Evolutionary conservation across 2,329 filamentous ascomycete genomes (phyloP), one percentile per base, ranked within the genome.

Genomic region (Phialocephala sp.): DNA sequence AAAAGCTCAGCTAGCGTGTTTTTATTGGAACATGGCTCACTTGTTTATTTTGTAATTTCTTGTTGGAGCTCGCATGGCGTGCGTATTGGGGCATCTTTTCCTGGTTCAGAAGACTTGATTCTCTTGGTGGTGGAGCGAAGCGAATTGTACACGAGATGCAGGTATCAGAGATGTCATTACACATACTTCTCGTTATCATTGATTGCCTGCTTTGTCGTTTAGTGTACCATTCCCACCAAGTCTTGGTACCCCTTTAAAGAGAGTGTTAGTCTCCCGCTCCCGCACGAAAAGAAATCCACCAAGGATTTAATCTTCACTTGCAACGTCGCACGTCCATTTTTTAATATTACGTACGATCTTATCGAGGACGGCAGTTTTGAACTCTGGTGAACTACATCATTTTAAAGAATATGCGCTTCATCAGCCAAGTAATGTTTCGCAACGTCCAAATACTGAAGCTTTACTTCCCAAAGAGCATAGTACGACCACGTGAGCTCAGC

Each of bases 111-210:
- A 56, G 58, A 60, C 57, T 63, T 54, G 57, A 39, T 22, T 32
- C 47, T 20, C 55, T 63, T 63, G 45, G 39, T 63, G 50, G 50
- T 54, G 50, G 22, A 47, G 47, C 59, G 57, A 62, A 59, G 56
- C 45, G 41, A 59, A 60, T 50, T 67, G 61, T 64, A 66, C 65
- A 64, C 65, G 65, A 64, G 55, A 22, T 22, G 45, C 45, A n/a
- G n/a, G 45, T 50, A 50, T n/a, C 20, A 50, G 20, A 50, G 37
- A 41, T 32, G 27, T 32, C 27, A 32, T 32, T 32, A 32, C 27
- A 32, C 27, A 32, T 3, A 32, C 6, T 32, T 32, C 27, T 32
- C 27, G 27, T 6, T 32, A 6, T 32, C 27, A 32, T 32, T 6
- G 27, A 32, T 32, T 32, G 27, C 27, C 27, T 32, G 3, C 27